Evolutionary conservation across 768 basidiomycete species (phyloP).

Genomic region (Trametes cingulata): DNA sequence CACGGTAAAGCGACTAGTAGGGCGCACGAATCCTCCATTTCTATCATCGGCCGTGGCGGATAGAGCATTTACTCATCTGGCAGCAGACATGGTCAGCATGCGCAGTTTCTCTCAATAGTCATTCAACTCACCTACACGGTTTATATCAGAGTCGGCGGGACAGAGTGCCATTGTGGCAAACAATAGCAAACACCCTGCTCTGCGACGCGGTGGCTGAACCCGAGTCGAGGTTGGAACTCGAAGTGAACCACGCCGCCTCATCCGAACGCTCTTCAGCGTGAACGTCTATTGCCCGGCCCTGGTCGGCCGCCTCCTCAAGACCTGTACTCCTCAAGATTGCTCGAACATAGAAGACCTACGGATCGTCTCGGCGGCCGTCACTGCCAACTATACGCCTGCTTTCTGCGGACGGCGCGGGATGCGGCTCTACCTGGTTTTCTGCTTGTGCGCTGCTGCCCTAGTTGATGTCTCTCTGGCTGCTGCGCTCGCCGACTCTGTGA

Average conservation of each 20-base stretch:
- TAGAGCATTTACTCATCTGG: too few relatives aligned
- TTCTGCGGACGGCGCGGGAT: neutral
- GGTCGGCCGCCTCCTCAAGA: slow-evolving; percentile 4
- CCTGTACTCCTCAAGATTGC: neutral
- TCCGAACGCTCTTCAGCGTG: neutral
- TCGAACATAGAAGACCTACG: neutral
- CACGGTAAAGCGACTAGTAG: too few relatives aligned
- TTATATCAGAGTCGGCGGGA: too few relatives aligned
- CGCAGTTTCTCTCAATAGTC: too few relatives aligned
- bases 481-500: neutral
- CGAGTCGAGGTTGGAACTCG: neutral
- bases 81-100: too few relatives aligned
- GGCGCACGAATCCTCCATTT: too few relatives aligned
- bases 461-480: slow-evolving; percentile 5
- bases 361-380: neutral
- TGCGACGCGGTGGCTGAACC: neutral
- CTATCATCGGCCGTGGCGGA: too few relatives aligned
- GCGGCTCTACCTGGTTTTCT: slow-evolving; percentile 2
- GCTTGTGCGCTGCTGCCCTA: slow-evolving; percentile 3
- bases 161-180: too few relatives aligned
- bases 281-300: neutral
- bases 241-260: slow-evolving; percentile 7
- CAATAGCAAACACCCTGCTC: too few relatives aligned
- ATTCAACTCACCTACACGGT: too few relatives aligned
- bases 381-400: too few relatives aligned